These are phyloP conservation scores for Urostyla sp. DNA, from an alignment of 73 alveolate species.

Conservation along the genomic window DNA sequence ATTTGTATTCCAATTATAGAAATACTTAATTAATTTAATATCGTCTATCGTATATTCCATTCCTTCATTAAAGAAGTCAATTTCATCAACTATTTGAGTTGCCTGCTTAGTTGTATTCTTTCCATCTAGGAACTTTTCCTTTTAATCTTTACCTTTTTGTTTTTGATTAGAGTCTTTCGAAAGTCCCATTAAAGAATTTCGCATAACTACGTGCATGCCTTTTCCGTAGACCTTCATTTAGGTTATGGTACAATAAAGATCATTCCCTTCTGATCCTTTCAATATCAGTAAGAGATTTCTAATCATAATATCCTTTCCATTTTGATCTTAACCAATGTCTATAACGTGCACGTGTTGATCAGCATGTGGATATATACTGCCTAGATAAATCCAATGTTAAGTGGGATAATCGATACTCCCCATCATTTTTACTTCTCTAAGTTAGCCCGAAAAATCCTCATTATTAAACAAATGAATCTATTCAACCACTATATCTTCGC, in stretches of 20 bases:
- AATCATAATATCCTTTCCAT: constrained; percentile 45
- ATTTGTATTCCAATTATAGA: too few species aligned
- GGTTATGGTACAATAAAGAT: constrained; percentile 54
- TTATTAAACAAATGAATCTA: constrained; percentile 10
- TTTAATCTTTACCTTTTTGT: neutral
- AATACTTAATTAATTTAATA: too few species aligned
- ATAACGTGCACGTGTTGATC: constrained; percentile 23
- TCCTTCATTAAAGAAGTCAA: too few species aligned
- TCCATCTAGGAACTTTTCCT: too few species aligned
- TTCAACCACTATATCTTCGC: constrained; percentile 57
- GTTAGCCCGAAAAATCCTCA: constrained; percentile 49
- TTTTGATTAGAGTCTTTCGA: constrained; percentile 1
- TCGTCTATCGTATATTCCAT: too few species aligned
- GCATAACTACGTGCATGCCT: constrained; percentile 53
- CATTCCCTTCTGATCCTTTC: constrained; percentile 42
- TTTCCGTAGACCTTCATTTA: constrained; percentile 49
- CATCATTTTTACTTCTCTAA: neutral
- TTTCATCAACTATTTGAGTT: too few species aligned
- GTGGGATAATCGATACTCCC: constrained; percentile 52
- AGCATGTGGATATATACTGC: neutral
- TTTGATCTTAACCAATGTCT: neutral
- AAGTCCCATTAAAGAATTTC: constrained; percentile 35
- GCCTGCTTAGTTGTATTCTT: too few species aligned
- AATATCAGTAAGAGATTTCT: constrained; percentile 10
- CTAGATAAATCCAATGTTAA: constrained; percentile 10